Evolutionary conservation across 2,329 filamentous ascomycete genomes (phyloP), one percentile per base, ranked within the genome.

Genomic region (Trichoderma harzianum): DNA sequence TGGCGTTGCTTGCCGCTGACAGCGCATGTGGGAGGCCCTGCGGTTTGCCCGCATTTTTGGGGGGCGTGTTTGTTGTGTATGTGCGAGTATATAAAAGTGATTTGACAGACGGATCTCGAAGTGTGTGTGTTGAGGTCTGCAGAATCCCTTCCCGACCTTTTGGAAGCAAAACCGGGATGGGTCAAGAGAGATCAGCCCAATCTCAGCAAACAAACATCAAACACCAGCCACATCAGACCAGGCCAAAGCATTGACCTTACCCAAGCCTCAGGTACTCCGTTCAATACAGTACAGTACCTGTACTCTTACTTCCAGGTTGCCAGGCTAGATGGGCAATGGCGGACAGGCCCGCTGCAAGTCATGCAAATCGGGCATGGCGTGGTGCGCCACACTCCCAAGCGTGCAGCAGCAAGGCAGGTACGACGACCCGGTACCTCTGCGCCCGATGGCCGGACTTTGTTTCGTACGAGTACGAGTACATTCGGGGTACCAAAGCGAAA

Each of bases 311-410:
- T 39, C 16, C 47, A 51, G 36, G 26, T 32, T 55, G 39, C 21
- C 47, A 51, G 36, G 28, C 47, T 57, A 30, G 43, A 70, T 47
- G 58, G 60, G 24, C 28, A 57, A n/a, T 68, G 68, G 73, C 77
- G 76, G 77, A 75, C 75, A 75, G 76, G 74, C 73, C 76, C 76
- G 78, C 76, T 78, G 78, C 77, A 77, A 73, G 74, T 71, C 72
- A 74, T 74, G 71, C 76, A 62, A 77, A 78, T 76, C 73, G 65
- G 78, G 77, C 73, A 74, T 76, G 72, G 77, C 74, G 75, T 58
- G 24, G 51, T 61, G 58, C 65, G 60, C 67, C 73, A 55, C 63
- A 39, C 28, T 51, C 62, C 26, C 55, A 43, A 24, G 62, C 61
- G 51, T 65, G 69, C 69, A 53, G 69, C 55, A 61, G 63, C 43